These are phyloP conservation scores for Diaporthe amygdali DNA, from an alignment of 2,329 filamentous ascomycete genomes.

Conservation along the genomic window DNA sequence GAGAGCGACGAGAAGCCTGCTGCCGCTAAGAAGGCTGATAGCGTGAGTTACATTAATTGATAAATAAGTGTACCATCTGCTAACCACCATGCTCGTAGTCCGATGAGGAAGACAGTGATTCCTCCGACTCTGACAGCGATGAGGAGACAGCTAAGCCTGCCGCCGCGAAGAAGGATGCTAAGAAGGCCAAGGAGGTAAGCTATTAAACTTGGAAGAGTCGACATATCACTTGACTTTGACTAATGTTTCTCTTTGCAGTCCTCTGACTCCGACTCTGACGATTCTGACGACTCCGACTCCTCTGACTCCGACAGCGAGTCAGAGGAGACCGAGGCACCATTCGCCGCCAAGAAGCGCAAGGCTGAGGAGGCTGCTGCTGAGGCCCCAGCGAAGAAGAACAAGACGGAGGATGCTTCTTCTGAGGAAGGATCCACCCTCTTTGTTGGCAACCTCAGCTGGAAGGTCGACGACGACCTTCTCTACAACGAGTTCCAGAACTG, in stretches of 20 bases:
- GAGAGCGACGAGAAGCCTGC: constrained; percentile 29
- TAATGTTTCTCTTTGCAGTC: constrained; percentile 6
- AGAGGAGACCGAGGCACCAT: constrained; percentile 32
- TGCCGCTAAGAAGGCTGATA: constrained; percentile 28
- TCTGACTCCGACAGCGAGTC: constrained; percentile 40
- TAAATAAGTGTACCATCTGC: neutral
- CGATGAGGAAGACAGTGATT: constrained; percentile 33
- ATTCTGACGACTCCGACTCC: constrained; percentile 36
- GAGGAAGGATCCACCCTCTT: constrained; percentile 74
- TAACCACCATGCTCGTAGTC: neutral
- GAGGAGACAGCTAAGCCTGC: constrained; percentile 36
- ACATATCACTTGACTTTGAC: neutral
- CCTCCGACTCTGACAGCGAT: constrained; percentile 33
- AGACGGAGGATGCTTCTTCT: constrained; percentile 55
- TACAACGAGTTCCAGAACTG: constrained; percentile 81
- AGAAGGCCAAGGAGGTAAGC: constrained; percentile 28
- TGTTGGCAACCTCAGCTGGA: constrained; percentile 90
- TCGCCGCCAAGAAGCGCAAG: constrained; percentile 70
- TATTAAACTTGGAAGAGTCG: too few relatives aligned
- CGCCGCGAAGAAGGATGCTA: constrained; percentile 30
- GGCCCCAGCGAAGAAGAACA: constrained; percentile 69
- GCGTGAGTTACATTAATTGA: constrained; percentile 4
- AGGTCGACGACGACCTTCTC: constrained; percentile 83
- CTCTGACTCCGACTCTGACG: neutral
- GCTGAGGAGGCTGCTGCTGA: constrained; percentile 56